These are phyloP conservation scores for Scheffersomyces cryptocercus DNA, from an alignment of 1,139 yeast genomes.

Conservation along the genomic window DNA sequence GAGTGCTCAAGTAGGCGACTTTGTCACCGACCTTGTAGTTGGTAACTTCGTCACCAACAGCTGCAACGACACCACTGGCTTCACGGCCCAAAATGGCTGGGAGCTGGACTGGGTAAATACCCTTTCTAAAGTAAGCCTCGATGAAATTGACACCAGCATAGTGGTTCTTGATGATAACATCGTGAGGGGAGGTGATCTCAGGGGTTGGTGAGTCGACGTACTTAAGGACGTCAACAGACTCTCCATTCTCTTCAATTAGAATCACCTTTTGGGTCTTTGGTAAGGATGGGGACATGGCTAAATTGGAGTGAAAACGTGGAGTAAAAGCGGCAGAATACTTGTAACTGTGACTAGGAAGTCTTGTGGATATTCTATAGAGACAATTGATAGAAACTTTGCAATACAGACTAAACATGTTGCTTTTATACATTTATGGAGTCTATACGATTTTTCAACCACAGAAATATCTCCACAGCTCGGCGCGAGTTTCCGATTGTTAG, in stretches of 20 bases:
- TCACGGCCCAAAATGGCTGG: constrained; percentile 83
- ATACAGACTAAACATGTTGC: no score
- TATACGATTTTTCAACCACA: no score
- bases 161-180: constrained; percentile 67
- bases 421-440: no score
- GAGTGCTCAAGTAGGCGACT: constrained; percentile 55
- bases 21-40: constrained; percentile 68
- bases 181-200: constrained; percentile 44
- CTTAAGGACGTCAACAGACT: constrained; percentile 32
- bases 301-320: not conserved
- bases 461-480: no score
- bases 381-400: no score
- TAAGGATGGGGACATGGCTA: constrained; percentile 20
- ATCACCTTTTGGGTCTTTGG: constrained; percentile 64
- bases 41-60: constrained; percentile 62
- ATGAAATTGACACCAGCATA: constrained; percentile 82
- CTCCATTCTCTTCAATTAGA: constrained; percentile 56
- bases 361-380: no score
- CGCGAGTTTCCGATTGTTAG: no score
- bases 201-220: constrained; percentile 64
- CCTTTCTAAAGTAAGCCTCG: constrained; percentile 79
- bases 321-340: no score
- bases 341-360: no score
- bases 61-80: constrained; percentile 74
- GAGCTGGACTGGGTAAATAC: constrained; percentile 59